Percentiles rank a stretch among this genome's conserved stretches.
Evolutionary conservation across 768 basidiomycete species (phyloP).

Genomic region (Termitomyces sp.): DNA sequence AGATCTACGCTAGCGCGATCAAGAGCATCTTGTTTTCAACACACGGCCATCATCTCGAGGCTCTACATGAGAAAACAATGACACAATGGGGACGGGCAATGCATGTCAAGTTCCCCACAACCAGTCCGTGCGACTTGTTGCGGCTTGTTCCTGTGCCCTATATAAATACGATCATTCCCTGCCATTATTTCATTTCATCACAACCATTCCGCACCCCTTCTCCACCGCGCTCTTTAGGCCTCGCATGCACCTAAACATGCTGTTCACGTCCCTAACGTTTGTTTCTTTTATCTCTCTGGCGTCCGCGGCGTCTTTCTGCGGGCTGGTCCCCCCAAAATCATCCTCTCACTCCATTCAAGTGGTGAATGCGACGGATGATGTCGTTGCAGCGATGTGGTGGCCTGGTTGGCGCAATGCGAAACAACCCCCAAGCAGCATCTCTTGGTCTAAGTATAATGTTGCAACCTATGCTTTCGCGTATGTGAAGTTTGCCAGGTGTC

Average conservation of each 20-base stretch:
- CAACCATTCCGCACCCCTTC: not conserved
- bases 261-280: conserved; percentile 5
- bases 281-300: conserved; percentile 24
- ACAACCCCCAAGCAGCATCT: conserved; percentile 39
- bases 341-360: not conserved
- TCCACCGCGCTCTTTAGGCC: not conserved
- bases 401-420: conserved; percentile 45
- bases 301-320: conserved; percentile 28
- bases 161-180: conserved; percentile 1
- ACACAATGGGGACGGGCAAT: conserved; percentile 3
- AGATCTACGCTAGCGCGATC: not conserved
- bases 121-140: not conserved
- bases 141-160: not conserved
- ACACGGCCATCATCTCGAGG: not conserved
- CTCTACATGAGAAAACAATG: conserved; percentile 8
- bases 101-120: conserved; percentile 9
- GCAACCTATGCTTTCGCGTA: conserved; percentile 49
- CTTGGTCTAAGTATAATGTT: conserved; percentile 53
- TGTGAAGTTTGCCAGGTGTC: conserved; percentile 10
- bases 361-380: conserved; percentile 19
- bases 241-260: conserved; percentile 2
- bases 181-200: not conserved
- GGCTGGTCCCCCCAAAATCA: conserved; percentile 27
- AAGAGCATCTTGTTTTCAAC: not conserved
- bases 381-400: conserved; percentile 54